Percentiles rank a stretch among this genome's conserved stretches.
Conservation (phyloP, 768 basidiomycete genomes). For the Solioccasus polychromus region DNA sequence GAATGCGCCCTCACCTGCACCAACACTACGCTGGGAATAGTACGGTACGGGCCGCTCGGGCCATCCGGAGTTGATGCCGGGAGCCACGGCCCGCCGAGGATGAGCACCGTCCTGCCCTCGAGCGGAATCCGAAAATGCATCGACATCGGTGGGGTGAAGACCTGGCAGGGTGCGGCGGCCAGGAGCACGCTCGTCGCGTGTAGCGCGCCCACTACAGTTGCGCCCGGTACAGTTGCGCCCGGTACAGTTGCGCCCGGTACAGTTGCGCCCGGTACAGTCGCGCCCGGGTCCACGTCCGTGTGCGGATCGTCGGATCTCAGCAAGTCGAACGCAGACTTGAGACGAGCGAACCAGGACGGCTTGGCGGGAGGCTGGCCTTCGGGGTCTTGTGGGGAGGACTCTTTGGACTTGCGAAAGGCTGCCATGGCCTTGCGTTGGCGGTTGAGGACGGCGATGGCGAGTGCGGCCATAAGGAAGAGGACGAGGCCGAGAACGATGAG, state of each 20-base stretch:
- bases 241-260: no score
- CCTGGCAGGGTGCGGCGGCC: conserved; percentile 25
- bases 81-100: conserved; percentile 19
- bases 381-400: no score
- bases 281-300: no score
- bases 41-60: no score
- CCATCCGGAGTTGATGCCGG: no score
- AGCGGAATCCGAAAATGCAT: conserved; percentile 23
- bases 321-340: no score
- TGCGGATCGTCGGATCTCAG: no score
- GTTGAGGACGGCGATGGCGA: conserved; percentile 19
- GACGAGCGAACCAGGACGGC: conserved; percentile 4
- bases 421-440: conserved; percentile 13
- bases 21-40: no score
- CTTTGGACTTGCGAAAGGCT: no score
- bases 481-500: conserved; percentile 18
- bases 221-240: no score
- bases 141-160: conserved; percentile 18
- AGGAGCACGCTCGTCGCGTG: conserved; percentile 22
- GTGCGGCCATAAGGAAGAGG: conserved; percentile 17
- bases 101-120: conserved; percentile 18
- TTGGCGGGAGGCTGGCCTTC: not conserved
- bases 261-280: no score
- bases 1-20: no score
- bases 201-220: conserved; percentile 22